Evolutionary conservation across 306 rosid genomes (phyloP).

Genomic region (Fragaria vesca): DNA sequence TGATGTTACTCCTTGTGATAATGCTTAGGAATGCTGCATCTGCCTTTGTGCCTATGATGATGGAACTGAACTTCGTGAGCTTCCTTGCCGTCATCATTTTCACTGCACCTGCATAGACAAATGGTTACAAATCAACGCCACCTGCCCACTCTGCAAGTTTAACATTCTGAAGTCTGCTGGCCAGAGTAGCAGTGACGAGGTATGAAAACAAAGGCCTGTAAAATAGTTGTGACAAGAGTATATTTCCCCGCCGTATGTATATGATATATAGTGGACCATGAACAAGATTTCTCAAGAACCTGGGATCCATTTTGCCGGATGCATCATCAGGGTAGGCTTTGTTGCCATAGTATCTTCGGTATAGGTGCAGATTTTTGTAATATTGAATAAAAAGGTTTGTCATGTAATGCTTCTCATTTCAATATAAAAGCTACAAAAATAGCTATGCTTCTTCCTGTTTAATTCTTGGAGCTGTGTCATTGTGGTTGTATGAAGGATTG

Average conservation of each 20-base stretch:
- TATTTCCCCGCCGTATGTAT: neutral
- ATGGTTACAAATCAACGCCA: slow-evolving; percentile 83
- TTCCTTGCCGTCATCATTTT: slow-evolving; percentile 91
- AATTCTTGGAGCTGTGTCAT: neutral
- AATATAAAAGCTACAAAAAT: neutral
- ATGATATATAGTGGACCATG: slow-evolving; percentile 3
- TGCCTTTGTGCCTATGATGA: slow-evolving; percentile 78
- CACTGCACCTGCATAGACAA: slow-evolving; percentile 86
- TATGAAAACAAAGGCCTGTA: slow-evolving; percentile 24
- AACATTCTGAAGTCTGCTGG: slow-evolving; percentile 53
- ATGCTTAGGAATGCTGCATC: slow-evolving; percentile 75
- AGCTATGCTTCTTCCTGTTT: neutral
- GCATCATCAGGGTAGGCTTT: slow-evolving; percentile 11
- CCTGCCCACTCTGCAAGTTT: slow-evolving; percentile 93
- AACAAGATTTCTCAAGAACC: neutral
- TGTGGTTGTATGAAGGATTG: neutral
- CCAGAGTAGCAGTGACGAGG: slow-evolving; percentile 40
- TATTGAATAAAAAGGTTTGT: neutral
- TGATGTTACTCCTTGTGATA: neutral
- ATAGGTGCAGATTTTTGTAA: neutral
- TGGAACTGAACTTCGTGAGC: slow-evolving; percentile 75
- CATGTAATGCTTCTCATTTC: slow-evolving; percentile 2
- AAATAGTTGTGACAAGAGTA: neutral
- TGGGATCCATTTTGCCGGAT: neutral
- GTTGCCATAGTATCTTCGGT: neutral